Evolutionary conservation across 2,329 filamentous ascomycete species (phyloP), one percentile per base, ranked within the genome.

Genomic region (Diplodia intermedia): DNA sequence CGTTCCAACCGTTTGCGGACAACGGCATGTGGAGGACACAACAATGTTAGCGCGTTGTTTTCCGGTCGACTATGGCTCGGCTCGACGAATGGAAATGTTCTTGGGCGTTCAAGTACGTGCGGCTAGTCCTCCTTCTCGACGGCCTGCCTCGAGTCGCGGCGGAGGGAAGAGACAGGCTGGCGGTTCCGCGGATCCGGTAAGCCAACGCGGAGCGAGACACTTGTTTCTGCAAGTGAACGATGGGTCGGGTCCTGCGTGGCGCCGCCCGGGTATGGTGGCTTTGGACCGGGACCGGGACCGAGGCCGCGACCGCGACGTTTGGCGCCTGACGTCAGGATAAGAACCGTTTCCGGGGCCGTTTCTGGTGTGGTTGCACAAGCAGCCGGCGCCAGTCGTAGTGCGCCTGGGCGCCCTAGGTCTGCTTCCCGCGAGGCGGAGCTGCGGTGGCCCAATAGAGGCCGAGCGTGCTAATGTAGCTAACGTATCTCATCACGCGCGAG

Each of bases 1-100:
- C 60, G 60, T 63, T 50, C 38, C 47, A 52, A 40, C 60, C 43
- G 43, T 63, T 63, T 63, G 60, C 43, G 47, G 47, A 23, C 20
- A 5, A 12, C 40, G 40, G 40, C 15, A 7, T n/a, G 40, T 43
- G 40, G 40, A 52, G 14, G n/a, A 43, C 40, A 43, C 40, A 43
- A 43, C 18, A 14, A 3, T 18, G 40, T 43, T 43, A 43, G 40
- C 15, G 40, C 40, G 14, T 43, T 43, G 40, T n/a, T 43, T 26
- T 26, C 26, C 26, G 26, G 26, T 26, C 26, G 26, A 26, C 26
- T 26, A 26, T 26, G 26, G 26, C 26, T 26, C 26, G 26, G 26
- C 26, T 26, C 26, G 26, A 26, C 26, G 26, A 26, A 26, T 26
- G 40, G 40, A 8, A 18, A n/a, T n/a, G 40, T n/a, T n/a, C 14